Conservation (phyloP, 2,329 filamentous ascomycete species). For the Colletotrichum aenigma region DNA sequence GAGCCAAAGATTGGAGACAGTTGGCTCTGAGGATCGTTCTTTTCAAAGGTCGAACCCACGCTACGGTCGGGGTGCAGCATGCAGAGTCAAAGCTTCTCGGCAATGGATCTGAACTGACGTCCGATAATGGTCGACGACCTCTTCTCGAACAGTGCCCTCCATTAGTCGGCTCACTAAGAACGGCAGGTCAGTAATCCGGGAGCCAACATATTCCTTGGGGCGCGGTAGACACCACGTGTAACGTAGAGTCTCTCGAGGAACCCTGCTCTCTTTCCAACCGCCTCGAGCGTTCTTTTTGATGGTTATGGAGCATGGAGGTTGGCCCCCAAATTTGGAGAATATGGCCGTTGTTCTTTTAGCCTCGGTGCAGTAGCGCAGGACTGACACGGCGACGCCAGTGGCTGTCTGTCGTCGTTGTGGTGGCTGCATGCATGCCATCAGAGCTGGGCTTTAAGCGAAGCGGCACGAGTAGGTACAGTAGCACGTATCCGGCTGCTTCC, state of each 20-base stretch:
- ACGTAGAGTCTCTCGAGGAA: neutral
- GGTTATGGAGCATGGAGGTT: neutral
- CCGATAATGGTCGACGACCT: neutral
- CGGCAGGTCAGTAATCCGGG: neutral
- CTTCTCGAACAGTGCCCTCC: neutral
- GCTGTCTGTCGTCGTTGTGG: neutral
- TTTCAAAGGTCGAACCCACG: neutral
- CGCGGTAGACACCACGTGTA: conserved; percentile 5
- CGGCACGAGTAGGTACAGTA: neutral
- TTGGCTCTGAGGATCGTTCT: neutral
- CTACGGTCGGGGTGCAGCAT: conserved; percentile 7
- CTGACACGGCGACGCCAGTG: neutral
- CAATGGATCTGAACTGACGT: neutral
- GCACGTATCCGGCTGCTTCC: neutral
- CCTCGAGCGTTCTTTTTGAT: neutral
- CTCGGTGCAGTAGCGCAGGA: conserved; percentile 13
- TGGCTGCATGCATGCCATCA: conserved; percentile 10
- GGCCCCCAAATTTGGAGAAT: conserved; percentile 17
- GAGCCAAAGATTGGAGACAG: neutral
- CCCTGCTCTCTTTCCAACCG: neutral
- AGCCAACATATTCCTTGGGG: neutral
- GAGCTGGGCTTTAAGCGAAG: conserved; percentile 1
- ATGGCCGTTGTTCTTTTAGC: conserved; percentile 15
- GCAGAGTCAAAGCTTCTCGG: conserved; percentile 12
- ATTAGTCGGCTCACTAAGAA: neutral